Evolutionary conservation across 345 rosid species (phyloP).

Genomic region (Brassica juncea): DNA sequence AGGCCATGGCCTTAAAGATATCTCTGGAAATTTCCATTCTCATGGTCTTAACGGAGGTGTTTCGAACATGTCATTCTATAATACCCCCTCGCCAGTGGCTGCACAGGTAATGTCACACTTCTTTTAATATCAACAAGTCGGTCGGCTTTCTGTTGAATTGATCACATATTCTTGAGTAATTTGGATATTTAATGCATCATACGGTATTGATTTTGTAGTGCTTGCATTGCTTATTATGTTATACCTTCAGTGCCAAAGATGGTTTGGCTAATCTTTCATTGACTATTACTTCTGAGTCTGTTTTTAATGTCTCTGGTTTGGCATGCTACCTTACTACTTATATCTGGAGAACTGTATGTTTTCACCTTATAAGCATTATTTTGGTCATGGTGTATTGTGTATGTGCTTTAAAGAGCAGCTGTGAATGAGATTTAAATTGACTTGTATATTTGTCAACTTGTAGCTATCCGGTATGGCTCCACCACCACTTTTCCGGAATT

Average conservation of each 20-base stretch:
- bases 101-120: constrained; percentile 59
- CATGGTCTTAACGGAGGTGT: constrained; percentile 73
- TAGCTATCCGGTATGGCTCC: constrained; percentile 88
- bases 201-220: neutral
- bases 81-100: constrained; percentile 87
- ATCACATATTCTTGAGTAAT: constrained; percentile 4
- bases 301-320: constrained; percentile 8
- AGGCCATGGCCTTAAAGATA: constrained; percentile 70
- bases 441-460: constrained; percentile 28
- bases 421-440: constrained; percentile 6
- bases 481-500: constrained; percentile 85
- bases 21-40: constrained; percentile 66
- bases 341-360: neutral
- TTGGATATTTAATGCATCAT: constrained; percentile 12
- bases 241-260: neutral
- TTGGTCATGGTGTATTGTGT: constrained; percentile 15
- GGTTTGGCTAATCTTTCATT: neutral
- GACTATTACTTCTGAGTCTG: constrained; percentile 9
- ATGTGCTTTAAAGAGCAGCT: constrained; percentile 11
- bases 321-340: neutral
- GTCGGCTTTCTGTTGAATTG: neutral
- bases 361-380: neutral
- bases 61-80: constrained; percentile 68
- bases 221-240: constrained; percentile 1
- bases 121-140: constrained; percentile 13